A percentile compares a stretch with the other conserved stretches of the same genome.
These are phyloP conservation scores for Ilyonectria robusta DNA, from an alignment of 2,329 filamentous ascomycete genomes.

Conservation along the genomic window DNA sequence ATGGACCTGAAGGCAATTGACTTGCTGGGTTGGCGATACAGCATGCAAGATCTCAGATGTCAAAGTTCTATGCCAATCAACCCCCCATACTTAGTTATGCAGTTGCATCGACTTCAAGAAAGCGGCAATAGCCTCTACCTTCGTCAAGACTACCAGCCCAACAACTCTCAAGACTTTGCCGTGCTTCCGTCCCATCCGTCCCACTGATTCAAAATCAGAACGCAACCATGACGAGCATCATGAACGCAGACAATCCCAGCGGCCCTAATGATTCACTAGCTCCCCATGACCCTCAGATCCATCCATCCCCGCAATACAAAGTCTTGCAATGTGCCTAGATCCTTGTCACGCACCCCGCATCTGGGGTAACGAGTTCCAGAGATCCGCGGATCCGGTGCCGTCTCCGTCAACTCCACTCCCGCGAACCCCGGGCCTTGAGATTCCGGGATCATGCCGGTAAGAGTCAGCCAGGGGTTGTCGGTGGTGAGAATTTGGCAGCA, in stretches of 20 bases:
- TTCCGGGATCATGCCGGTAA: not conserved
- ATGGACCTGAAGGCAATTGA: no score
- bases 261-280: conserved; percentile 33
- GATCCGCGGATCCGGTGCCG: not conserved
- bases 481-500: not conserved
- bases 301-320: conserved; percentile 9
- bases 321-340: not conserved
- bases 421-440: not conserved
- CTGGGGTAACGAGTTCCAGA: conserved; percentile 37
- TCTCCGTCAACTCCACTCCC: not conserved
- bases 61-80: not conserved
- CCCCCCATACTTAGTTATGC: not conserved
- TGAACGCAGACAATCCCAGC: not conserved
- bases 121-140: not conserved
- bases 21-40: not conserved
- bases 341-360: conserved; percentile 28
- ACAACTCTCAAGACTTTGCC: not conserved
- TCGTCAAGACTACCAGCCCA: not conserved
- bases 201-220: not conserved
- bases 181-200: not conserved
- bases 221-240: not conserved
- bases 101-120: not conserved
- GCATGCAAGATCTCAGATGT: not conserved
- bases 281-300: not conserved
- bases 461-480: not conserved